phyloP scores from a whole-genome alignment of 352 stramenopile species.

The Pythium monospermum region DNA sequence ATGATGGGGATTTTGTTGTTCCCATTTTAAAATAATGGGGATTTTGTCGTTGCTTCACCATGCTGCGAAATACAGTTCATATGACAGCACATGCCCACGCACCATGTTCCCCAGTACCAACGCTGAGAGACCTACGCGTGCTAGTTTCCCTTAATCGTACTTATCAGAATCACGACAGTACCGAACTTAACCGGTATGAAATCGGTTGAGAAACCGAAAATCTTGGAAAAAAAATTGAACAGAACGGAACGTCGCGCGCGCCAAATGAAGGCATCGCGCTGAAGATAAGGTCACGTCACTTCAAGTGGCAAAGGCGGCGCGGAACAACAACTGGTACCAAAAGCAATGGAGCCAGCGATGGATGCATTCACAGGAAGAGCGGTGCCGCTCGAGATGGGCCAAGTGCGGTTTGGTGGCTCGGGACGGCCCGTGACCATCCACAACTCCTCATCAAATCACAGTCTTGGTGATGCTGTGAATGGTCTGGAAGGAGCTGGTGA shows the following conservation, averaged over 20 bases:
- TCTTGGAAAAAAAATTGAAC: background rate
- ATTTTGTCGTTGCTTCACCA: too few relatives aligned
- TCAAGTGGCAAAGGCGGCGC: background rate
- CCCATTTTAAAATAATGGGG: too few relatives aligned
- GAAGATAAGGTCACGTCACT: background rate
- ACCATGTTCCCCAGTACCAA: too few relatives aligned
- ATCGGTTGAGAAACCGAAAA: background rate
- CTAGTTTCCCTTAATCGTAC: too few relatives aligned
- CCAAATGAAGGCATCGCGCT: background rate
- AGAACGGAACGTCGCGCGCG: background rate
- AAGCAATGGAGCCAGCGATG: background rate
- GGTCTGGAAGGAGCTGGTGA: background rate
- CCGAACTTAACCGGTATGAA: too few relatives aligned
- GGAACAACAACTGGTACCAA: background rate
- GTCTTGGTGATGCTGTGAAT: background rate
- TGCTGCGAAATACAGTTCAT: too few relatives aligned
- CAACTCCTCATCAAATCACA: background rate
- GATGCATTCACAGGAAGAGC: conserved; percentile 29
- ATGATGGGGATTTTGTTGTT: too few relatives aligned
- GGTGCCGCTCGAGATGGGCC: conserved; percentile 40
- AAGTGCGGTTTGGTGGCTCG: conserved; percentile 43
- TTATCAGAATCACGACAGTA: too few relatives aligned
- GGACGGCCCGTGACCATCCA: conserved; percentile 31
- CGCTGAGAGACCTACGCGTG: too few relatives aligned
- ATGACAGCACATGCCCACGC: too few relatives aligned